phyloP scores from a whole-genome alignment of 768 basidiomycete species.

The Trametes villosa region DNA sequence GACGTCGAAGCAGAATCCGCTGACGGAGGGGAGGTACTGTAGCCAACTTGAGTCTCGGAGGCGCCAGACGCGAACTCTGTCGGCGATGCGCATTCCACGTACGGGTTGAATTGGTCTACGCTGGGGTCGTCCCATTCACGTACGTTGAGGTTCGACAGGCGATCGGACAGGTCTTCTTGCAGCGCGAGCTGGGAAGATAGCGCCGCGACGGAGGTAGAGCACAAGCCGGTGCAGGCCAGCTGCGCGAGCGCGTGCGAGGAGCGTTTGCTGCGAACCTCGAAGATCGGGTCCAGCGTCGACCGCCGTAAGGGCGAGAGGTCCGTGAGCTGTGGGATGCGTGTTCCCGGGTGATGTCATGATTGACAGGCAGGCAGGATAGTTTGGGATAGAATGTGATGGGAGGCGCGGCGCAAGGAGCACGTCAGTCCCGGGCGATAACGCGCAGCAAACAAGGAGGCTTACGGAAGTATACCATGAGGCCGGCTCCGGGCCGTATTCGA shows the following conservation, averaged over 20 bases:
- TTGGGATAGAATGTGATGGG: conserved; percentile 1
- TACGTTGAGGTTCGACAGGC: neutral
- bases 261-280: conserved; percentile 15
- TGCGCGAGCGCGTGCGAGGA: conserved; percentile 27
- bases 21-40: neutral
- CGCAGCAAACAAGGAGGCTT: conserved; percentile 15
- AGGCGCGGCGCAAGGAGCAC: conserved; percentile 9
- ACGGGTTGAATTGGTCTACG: conserved; percentile 17
- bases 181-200: conserved; percentile 21
- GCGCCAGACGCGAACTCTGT: neutral
- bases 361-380: conserved; percentile 1
- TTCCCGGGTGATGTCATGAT: conserved; percentile 15
- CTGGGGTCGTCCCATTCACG: conserved; percentile 8
- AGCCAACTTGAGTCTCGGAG: neutral
- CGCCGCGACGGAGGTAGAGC: conserved; percentile 23
- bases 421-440: conserved; percentile 17
- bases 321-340: conserved; percentile 7
- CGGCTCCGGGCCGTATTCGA: conserved; percentile 13
- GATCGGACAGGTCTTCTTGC: conserved; percentile 2
- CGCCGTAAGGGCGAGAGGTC: conserved; percentile 12
- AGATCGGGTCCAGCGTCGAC: conserved; percentile 18
- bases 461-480: conserved; percentile 20
- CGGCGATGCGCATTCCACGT: conserved; percentile 12
- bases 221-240: conserved; percentile 26
- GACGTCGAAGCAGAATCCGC: neutral